phyloP scores from a whole-genome alignment of 805 yeast species.

The Saccharomycopsis sp. region DNA sequence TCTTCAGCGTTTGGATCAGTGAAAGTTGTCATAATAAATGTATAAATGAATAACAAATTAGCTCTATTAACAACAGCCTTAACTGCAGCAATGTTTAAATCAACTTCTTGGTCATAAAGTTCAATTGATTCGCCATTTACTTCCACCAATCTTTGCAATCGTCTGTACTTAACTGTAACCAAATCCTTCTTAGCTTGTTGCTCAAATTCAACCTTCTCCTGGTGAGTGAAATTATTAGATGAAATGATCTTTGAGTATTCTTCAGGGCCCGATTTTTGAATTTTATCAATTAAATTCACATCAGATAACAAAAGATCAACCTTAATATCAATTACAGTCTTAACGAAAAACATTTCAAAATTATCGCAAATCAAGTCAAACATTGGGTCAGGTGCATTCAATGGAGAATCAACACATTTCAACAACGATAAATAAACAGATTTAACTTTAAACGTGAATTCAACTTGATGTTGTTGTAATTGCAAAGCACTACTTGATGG shows the following conservation, averaged over 20 bases:
- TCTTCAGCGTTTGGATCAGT: constrained; percentile 71
- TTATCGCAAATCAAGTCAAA: constrained; percentile 68
- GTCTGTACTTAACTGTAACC: constrained; percentile 50
- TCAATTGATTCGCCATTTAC: constrained; percentile 47
- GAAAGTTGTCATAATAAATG: constrained; percentile 79
- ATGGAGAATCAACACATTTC: constrained; percentile 57
- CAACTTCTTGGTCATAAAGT: constrained; percentile 70
- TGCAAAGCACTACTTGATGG: constrained; percentile 1
- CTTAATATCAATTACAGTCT: constrained; percentile 53
- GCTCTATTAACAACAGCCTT: constrained; percentile 68
- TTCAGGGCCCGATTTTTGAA: constrained; percentile 52
- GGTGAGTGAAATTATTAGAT: constrained; percentile 42
- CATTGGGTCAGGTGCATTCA: constrained; percentile 57
- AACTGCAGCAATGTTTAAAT: constrained; percentile 70
- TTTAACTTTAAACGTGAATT: constrained; percentile 65
- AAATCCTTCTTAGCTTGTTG: constrained; percentile 36
- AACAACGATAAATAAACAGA: constrained; percentile 52
- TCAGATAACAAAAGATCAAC: constrained; percentile 60
- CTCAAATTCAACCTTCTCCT: constrained; percentile 28
- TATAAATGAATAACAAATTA: constrained; percentile 69
- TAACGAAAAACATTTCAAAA: constrained; percentile 52
- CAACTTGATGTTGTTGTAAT: constrained; percentile 28
- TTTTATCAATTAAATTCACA: constrained; percentile 66
- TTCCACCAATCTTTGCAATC: constrained; percentile 54
- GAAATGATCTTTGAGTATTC: constrained; percentile 67